Evolutionary conservation across 768 basidiomycete genomes (phyloP), one percentile per base, ranked within the genome.

Genomic region (Lactarius hatsudake): DNA sequence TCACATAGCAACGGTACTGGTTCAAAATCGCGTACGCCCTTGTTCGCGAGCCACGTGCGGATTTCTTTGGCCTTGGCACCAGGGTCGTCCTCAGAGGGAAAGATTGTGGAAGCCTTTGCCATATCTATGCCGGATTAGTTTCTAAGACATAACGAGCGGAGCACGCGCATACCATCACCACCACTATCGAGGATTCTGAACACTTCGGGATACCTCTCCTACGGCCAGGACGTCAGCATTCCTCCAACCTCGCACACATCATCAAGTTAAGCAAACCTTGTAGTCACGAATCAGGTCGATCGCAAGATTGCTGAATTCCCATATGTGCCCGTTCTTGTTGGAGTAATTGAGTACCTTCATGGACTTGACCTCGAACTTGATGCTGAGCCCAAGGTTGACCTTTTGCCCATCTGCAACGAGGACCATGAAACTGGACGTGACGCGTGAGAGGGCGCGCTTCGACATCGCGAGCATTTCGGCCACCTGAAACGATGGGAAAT

Each of bases 291-390:
- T 84, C 20, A 98, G 83, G 30, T 89, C 81, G 45, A 96, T 78
- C 0, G 96, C 89, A 74, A 88, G 92, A 66, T 94, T 86, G 72
- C 94, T 96, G 73, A 90, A 98, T 74, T 99, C 96, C 97, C 96
- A 99, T 40, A 86, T 82, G 9, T 87, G 80, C 10, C 88, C 89
- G 34, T 89, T 86, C 78, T 96, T 96, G 68, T 86, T 83, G 8
- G 94, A 90, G 77, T 97, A 98, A 68, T 93, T 91, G 55, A 97
- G 82, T 1, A 99, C 97, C 78, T 98, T 99, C 72, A 94, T 76
- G 12, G 87, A 85, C 78, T 97, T 98, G 15, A 87, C 91, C 74
- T 99, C 97, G 69, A 97, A 99, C 76, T 99, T 99, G 71, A 99
- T 84, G 75, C 92, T 93, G 51, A 99, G 83, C 2, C 97, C 97